Base-by-base conservation (phyloP, 2,329 filamentous ascomycete genomes). In the Ophiostoma australiae region DNA sequence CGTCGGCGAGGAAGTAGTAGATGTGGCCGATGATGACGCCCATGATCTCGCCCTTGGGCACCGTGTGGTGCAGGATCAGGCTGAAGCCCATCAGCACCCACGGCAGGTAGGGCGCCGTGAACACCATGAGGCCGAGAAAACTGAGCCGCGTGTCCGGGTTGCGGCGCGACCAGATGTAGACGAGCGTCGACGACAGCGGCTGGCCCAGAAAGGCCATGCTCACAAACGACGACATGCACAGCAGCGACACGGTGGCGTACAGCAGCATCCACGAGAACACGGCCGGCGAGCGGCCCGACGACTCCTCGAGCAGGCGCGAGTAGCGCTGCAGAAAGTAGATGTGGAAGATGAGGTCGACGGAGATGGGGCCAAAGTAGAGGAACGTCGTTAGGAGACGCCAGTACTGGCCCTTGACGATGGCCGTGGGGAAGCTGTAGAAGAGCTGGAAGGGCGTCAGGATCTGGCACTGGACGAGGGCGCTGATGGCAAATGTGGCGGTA, bases 261-360 rank as follows among this genome's bases (percentile, higher is more conserved):
- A 95, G 83, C 1, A 99, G 85, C 23, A 99, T 85, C 94, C 94
- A 99, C 6, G 93, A 93, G 83, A 97, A 99, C 78, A 96, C 91
- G 3, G 95, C 95, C 0, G 94, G 91, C 4, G 92, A 96, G 63
- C 92, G 89, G 58, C 93, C 92, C n/a, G 93, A 93, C 0, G 92
- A 93, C 80, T 98, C 94, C 81, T 99, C 95, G 67, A 99, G 88
- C 63, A 98, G 90, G 69, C 95, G 91, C 7, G 94, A 94, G 80
- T 99, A 99, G 71, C 95, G 91, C 79, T 97, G 94, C 72, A 97
- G 90, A 82, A 99, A 99, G 86, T 97, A 99, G 79, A 98, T 91
- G 80, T 98, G 94, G 84, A 97, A 98, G 76, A 98, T 86, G 58
- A 99, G 89, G 79, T 98, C 95, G 78, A 99, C 88, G 39, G 91